Percentiles rank a stretch among this genome's conserved stretches.
Conservation (phyloP, 2,329 filamentous ascomycete species). For the Pseudopithomyces chartarum region DNA sequence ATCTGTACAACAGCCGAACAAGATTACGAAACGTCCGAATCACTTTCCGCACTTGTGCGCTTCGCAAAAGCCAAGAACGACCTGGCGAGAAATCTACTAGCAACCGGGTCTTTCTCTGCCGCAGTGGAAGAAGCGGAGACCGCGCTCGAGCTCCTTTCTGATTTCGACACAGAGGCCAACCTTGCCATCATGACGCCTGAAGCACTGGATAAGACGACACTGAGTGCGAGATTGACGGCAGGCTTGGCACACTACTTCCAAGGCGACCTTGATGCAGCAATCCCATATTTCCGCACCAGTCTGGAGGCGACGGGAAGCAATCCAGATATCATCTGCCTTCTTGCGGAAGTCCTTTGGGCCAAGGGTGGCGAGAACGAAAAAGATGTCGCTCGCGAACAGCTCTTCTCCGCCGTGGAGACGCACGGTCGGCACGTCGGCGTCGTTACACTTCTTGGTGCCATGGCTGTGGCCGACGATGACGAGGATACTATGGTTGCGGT, state of each 20-base stretch:
- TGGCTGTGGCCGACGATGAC: constrained; percentile 82
- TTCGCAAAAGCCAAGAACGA: constrained; percentile 88
- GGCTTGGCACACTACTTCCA: constrained; percentile 81
- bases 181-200: constrained; percentile 63
- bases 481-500: constrained; percentile 81
- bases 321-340: constrained; percentile 82
- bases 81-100: constrained; percentile 81
- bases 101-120: constrained; percentile 65
- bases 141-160: constrained; percentile 77
- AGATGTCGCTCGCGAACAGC: constrained; percentile 74
- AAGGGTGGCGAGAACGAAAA: constrained; percentile 76
- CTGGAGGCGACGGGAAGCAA: constrained; percentile 76
- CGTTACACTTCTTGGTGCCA: constrained; percentile 79
- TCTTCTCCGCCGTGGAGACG: constrained; percentile 79
- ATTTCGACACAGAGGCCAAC: constrained; percentile 59
- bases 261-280: constrained; percentile 68
- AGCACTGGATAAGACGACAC: constrained; percentile 69
- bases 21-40: constrained; percentile 85
- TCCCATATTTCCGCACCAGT: constrained; percentile 79
- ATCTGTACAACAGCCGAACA: constrained; percentile 75
- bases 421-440: constrained; percentile 78
- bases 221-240: constrained; percentile 85
- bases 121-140: constrained; percentile 82
- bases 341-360: constrained; percentile 93
- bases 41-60: constrained; percentile 69